phyloP scores from a whole-genome alignment of 1,284 basidiomycete genomes.

The Boletus mariae region DNA sequence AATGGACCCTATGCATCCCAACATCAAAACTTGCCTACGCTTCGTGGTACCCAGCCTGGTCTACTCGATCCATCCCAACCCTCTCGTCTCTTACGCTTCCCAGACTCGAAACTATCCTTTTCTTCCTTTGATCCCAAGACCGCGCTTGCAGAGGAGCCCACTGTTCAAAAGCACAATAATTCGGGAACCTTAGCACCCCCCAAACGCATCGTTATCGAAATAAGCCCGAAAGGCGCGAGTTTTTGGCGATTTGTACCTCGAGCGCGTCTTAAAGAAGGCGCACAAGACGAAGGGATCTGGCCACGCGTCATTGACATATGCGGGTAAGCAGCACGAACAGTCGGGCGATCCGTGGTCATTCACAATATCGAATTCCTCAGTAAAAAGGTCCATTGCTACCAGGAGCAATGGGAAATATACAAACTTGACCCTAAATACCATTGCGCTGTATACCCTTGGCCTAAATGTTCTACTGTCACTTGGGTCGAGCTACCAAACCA shows the following conservation, averaged over 20 bases:
- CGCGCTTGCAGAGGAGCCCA: conserved; percentile 44
- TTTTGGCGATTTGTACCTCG: conserved; percentile 74
- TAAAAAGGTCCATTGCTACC: conserved; percentile 47
- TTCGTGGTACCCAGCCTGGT: conserved; percentile 44
- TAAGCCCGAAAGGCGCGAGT: conserved; percentile 45
- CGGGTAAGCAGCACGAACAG: conserved; percentile 46
- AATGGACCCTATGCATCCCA: conserved; percentile 1
- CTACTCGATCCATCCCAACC: conserved; percentile 57
- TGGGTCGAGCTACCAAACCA: conserved; percentile 21
- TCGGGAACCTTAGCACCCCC: conserved; percentile 50
- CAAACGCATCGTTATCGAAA: conserved; percentile 70
- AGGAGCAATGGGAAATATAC: conserved; percentile 81
- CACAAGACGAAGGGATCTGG: conserved; percentile 63
- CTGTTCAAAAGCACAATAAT: conserved; percentile 38
- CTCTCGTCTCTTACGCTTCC: conserved; percentile 51
- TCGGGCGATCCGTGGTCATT: conserved; percentile 5
- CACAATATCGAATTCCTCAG: conserved; percentile 32
- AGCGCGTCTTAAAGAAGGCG: conserved; percentile 53
- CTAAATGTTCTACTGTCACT: conserved; percentile 42
- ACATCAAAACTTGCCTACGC: conserved; percentile 8
- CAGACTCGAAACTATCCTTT: conserved; percentile 56
- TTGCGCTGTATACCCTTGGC: conserved; percentile 51
- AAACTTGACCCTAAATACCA: conserved; percentile 70
- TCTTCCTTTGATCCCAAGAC: conserved; percentile 65
- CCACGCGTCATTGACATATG: conserved; percentile 62